These are phyloP conservation scores for Kwoniella heveanensis DNA, from an alignment of 768 basidiomycete species.

Conservation along the genomic window DNA sequence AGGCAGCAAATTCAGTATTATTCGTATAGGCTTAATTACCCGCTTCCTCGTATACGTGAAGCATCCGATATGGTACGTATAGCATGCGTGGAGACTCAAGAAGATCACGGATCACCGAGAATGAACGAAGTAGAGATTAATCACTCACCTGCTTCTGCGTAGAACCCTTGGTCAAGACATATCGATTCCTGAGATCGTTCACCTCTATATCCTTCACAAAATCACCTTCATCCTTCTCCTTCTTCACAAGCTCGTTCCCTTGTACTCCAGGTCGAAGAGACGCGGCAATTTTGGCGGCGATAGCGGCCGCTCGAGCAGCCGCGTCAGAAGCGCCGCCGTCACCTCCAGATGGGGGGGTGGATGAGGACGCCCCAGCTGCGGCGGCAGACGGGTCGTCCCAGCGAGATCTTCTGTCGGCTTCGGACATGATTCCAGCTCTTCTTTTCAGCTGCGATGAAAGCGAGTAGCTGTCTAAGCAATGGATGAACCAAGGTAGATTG, in stretches of 20 bases:
- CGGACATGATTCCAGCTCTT: constrained; percentile 45
- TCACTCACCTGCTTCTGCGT: constrained; percentile 82
- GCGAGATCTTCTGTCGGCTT: constrained; percentile 66
- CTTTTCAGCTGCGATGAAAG: too few relatives aligned
- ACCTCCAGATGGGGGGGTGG: constrained; percentile 59
- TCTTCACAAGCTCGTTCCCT: constrained; percentile 58
- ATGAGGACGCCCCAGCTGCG: neutral
- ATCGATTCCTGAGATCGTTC: constrained; percentile 92
- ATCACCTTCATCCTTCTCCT: constrained; percentile 72
- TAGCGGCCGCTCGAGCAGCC: constrained; percentile 74
- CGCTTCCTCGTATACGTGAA: too few relatives aligned
- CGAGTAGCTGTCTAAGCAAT: too few relatives aligned
- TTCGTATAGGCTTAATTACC: too few relatives aligned
- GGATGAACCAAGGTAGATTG: neutral
- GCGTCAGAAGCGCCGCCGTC: constrained; percentile 32
- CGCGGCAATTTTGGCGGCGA: constrained; percentile 90
- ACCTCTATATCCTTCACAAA: constrained; percentile 93
- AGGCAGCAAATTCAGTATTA: too few relatives aligned
- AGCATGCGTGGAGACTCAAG: too few relatives aligned
- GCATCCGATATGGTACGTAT: too few relatives aligned
- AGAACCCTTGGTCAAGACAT: constrained; percentile 86
- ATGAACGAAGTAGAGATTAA: neutral
- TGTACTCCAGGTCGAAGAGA: constrained; percentile 47
- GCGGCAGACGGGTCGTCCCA: constrained; percentile 67
- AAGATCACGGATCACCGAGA: neutral